These are phyloP conservation scores for Talaromyces liani DNA, from an alignment of 495 filamentous ascomycete species.

Conservation along the genomic window DNA sequence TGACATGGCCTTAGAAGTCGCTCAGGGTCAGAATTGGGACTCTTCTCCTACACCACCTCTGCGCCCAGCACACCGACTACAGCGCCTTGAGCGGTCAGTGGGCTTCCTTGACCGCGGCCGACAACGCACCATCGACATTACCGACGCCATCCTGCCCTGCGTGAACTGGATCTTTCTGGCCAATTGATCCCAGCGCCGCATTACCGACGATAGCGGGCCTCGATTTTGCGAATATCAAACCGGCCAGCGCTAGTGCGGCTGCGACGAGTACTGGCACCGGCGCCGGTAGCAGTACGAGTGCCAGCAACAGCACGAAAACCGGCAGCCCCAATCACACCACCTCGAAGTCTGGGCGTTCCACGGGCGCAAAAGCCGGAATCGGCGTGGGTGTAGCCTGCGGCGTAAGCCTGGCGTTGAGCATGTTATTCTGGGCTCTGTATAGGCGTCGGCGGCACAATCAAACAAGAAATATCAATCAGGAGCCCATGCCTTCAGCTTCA, in stretches of 20 bases:
- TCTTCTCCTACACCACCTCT: not conserved
- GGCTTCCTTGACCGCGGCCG: not conserved
- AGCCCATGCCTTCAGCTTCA: not conserved
- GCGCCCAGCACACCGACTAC: not conserved
- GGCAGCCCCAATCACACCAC: not conserved
- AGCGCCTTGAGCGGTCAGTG: not conserved
- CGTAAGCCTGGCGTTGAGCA: not conserved
- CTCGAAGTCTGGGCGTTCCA: not conserved
- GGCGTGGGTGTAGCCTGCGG: not conserved
- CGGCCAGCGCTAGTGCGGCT: no score
- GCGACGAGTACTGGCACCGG: no score
- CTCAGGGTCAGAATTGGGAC: not conserved
- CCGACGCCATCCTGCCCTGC: no score
- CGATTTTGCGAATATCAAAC: no score
- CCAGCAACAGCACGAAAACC: no score
- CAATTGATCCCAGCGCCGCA: no score
- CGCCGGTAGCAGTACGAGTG: no score
- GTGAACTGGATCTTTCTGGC: no score
- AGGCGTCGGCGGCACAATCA: not conserved
- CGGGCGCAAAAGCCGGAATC: not conserved
- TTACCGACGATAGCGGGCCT: no score
- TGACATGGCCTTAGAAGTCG: not conserved
- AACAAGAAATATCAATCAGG: not conserved
- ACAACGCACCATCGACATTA: not conserved
- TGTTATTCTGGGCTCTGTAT: not conserved